These are phyloP conservation scores for Melocanna baccifera DNA, from an alignment of 176 grass and related monocot species.

Conservation along the genomic window DNA sequence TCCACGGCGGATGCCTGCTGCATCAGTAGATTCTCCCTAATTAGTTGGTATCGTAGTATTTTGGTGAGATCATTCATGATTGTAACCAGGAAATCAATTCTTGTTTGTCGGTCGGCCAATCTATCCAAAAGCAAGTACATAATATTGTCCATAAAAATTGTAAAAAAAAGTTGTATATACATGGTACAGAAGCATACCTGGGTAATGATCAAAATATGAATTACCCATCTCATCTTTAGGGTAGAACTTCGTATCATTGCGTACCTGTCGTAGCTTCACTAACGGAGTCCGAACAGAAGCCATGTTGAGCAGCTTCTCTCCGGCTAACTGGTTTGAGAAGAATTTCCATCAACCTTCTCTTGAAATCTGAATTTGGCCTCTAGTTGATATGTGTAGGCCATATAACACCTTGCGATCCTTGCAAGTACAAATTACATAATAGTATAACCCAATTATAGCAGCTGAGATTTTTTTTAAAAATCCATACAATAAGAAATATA, in stretches of 20 bases:
- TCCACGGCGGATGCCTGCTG: no score
- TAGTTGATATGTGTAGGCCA: slow-evolving; percentile 50
- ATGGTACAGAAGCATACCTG: slow-evolving; percentile 47
- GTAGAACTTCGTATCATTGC: slow-evolving; percentile 48
- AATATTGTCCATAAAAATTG: no score
- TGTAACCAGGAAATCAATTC: no score
- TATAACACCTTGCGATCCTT: slow-evolving; percentile 23
- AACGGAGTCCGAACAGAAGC: slow-evolving; percentile 37
- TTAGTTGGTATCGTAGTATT: no score
- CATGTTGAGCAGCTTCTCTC: slow-evolving; percentile 47
- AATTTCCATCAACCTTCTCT: slow-evolving; percentile 46
- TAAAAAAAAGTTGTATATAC: slow-evolving; percentile 1
- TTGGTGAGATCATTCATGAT: no score
- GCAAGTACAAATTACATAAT: background rate
- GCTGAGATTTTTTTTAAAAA: background rate
- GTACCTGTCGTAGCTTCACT: slow-evolving; percentile 55
- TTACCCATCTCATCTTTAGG: slow-evolving; percentile 45
- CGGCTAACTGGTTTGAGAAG: slow-evolving; percentile 46
- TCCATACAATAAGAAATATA: background rate
- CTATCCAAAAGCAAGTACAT: no score
- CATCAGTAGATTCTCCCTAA: no score
- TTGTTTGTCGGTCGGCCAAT: no score
- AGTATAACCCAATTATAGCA: background rate
- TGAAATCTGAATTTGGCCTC: slow-evolving; percentile 64
- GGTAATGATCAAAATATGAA: slow-evolving; percentile 69